These are phyloP conservation scores for Paxillus rubicundulus DNA, from an alignment of 768 basidiomycete species.

Conservation along the genomic window DNA sequence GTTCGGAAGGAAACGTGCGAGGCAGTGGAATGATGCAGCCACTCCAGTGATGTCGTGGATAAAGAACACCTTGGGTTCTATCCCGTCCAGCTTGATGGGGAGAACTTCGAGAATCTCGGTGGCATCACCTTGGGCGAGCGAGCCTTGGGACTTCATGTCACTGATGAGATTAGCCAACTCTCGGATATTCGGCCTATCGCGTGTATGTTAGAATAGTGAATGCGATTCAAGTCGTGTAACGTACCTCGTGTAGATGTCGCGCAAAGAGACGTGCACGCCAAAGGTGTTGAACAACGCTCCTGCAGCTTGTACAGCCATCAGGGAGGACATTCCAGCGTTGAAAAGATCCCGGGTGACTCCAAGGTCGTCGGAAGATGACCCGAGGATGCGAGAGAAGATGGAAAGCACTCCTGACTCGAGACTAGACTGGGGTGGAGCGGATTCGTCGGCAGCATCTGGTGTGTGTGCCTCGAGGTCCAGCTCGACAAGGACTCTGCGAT, in stretches of 20 bases:
- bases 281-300: conserved; percentile 8
- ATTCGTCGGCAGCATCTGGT: background rate
- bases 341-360: conserved; percentile 13
- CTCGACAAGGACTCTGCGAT: conserved; percentile 7
- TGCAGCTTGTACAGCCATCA: conserved; percentile 14
- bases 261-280: conserved; percentile 10
- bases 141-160: conserved; percentile 8
- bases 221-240: background rate
- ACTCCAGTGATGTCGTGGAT: conserved; percentile 15
- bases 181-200: conserved; percentile 9
- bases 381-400: conserved; percentile 6
- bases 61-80: conserved; percentile 8
- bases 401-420: conserved; percentile 6
- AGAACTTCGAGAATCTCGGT: conserved; percentile 12
- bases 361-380: conserved; percentile 1
- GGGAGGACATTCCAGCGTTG: conserved; percentile 11
- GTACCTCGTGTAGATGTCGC: conserved; percentile 11
- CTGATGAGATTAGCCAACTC: conserved; percentile 5
- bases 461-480: conserved; percentile 4
- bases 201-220: background rate
- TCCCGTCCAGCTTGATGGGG: conserved; percentile 11
- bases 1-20: conserved; percentile 12
- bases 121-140: conserved; percentile 5
- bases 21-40: conserved; percentile 9
- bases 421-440: conserved; percentile 7